Percentiles rank a stretch among this genome's conserved stretches.
Conservation (phyloP, 2,329 filamentous ascomycete species). For the Lasiodiplodia sp. region DNA sequence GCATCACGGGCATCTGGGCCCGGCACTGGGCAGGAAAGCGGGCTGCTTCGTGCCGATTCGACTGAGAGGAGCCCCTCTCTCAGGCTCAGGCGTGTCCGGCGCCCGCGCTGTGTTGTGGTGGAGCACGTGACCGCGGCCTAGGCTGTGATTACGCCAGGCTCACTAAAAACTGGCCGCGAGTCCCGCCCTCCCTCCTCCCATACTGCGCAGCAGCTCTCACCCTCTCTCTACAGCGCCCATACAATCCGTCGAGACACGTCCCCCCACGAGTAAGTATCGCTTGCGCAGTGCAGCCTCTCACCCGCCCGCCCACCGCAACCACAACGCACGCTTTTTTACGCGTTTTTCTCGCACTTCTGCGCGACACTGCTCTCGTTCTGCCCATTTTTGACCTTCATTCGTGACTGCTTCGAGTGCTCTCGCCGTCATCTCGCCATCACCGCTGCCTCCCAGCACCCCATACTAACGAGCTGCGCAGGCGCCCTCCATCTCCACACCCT, state of each 20-base stretch:
- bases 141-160: slow-evolving; percentile 27
- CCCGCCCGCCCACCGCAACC: slow-evolving; percentile 38
- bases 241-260: slow-evolving; percentile 29
- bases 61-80: not conserved
- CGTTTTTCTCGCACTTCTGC: slow-evolving; percentile 33
- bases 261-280: slow-evolving; percentile 28
- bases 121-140: slow-evolving; percentile 19
- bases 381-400: slow-evolving; percentile 34
- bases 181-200: slow-evolving; percentile 5
- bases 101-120: slow-evolving; percentile 5
- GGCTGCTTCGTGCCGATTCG: slow-evolving; percentile 21
- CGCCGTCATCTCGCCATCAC: slow-evolving; percentile 25
- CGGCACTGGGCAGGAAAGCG: slow-evolving; percentile 6
- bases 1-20: not conserved
- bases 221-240: slow-evolving; percentile 27
- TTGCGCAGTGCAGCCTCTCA: slow-evolving; percentile 30
- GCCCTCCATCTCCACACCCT: slow-evolving; percentile 15
- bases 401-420: slow-evolving; percentile 39
- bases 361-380: slow-evolving; percentile 33
- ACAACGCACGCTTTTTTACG: slow-evolving; percentile 38
- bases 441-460: slow-evolving; percentile 7
- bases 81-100: not conserved
- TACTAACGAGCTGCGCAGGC: slow-evolving; percentile 18
- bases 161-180: slow-evolving; percentile 18
- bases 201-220: slow-evolving; percentile 25